These are phyloP conservation scores for Ophiostoma himal-ulmi DNA, from an alignment of 2,329 filamentous ascomycete genomes.

Conservation along the genomic window DNA sequence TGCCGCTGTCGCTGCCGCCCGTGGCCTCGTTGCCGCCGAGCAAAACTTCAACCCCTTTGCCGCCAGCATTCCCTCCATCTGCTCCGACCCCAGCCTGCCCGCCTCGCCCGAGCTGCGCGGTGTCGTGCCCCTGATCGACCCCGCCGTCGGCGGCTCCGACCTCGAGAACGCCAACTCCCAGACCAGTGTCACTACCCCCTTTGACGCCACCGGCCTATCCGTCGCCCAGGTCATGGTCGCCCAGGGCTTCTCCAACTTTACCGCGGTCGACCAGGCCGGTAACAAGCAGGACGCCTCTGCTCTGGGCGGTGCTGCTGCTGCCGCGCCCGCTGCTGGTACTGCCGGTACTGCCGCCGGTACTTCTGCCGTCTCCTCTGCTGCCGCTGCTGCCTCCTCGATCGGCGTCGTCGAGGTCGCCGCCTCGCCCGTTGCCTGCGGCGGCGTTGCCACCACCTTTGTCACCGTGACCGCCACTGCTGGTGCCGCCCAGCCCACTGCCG, in stretches of 20 bases:
- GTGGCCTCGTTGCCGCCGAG: constrained; percentile 28
- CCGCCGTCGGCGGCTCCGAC: constrained; percentile 52
- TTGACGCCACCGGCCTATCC: constrained; percentile 55
- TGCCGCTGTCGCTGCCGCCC: constrained; percentile 55
- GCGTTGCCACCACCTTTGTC: constrained; percentile 12
- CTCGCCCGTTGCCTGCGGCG: not conserved
- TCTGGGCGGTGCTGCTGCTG: constrained; percentile 28
- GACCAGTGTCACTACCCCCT: constrained; percentile 47
- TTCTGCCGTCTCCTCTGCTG: constrained; percentile 15
- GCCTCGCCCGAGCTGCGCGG: constrained; percentile 56
- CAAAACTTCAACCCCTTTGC: constrained; percentile 44
- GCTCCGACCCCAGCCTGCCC: constrained; percentile 57
- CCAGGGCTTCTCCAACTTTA: constrained; percentile 60
- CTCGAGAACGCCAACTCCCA: constrained; percentile 56
- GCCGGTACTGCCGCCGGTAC: too few species aligned
- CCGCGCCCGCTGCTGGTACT: constrained; percentile 21
- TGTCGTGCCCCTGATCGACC: constrained; percentile 62
- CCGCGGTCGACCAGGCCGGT: constrained; percentile 34
- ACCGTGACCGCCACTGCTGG: constrained; percentile 17
- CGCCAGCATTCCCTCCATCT: constrained; percentile 55
- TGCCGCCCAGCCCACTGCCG: constrained; percentile 3
- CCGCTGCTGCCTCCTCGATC: constrained; percentile 13
- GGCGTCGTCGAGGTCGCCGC: not conserved
- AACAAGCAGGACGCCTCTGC: constrained; percentile 25
- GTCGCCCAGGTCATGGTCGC: constrained; percentile 58